Percentiles rank a stretch among this genome's conserved stretches.
These are phyloP conservation scores for Coemansia guatemalensis DNA, from an alignment of 192 early-diverging fungal species.

Conservation along the genomic window DNA sequence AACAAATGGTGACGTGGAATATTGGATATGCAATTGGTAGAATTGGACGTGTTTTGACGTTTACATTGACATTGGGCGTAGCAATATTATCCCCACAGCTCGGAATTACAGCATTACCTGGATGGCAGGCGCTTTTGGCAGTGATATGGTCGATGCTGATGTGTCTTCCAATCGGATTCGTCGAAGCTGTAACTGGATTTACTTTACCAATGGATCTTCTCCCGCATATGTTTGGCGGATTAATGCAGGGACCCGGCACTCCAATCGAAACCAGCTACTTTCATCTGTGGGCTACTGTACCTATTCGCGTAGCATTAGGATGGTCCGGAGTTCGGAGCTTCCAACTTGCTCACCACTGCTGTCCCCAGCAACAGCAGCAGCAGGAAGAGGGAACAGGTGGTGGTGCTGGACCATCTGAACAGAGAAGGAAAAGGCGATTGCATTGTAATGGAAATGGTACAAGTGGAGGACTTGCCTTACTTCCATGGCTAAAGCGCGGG, in stretches of 20 bases:
- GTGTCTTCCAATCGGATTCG: constrained; percentile 46
- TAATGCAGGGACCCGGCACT: constrained; percentile 42
- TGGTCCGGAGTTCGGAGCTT: constrained; percentile 51
- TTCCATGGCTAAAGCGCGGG: constrained; percentile 48
- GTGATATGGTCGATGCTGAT: constrained; percentile 32
- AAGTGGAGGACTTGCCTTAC: background rate
- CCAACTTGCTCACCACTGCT: constrained; percentile 44
- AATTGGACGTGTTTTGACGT: constrained; percentile 29
- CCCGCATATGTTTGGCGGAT: constrained; percentile 44
- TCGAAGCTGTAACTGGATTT: constrained; percentile 47
- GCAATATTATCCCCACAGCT: constrained; percentile 43
- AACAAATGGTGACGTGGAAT: constrained; percentile 13
- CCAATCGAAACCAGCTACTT: constrained; percentile 53
- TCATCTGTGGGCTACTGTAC: constrained; percentile 48
- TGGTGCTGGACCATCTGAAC: no score
- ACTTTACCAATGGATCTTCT: constrained; percentile 47
- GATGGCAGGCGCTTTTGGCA: constrained; percentile 45
- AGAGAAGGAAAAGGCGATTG: background rate
- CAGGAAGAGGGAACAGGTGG: background rate
- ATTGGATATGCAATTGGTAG: constrained; percentile 18
- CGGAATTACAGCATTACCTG: constrained; percentile 36
- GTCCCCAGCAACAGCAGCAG: background rate
- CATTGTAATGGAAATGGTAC: background rate
- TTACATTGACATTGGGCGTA: constrained; percentile 32
- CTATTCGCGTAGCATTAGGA: constrained; percentile 41